Conservation (phyloP, 208 protist species). For the Wallacemonas sp. region DNA sequence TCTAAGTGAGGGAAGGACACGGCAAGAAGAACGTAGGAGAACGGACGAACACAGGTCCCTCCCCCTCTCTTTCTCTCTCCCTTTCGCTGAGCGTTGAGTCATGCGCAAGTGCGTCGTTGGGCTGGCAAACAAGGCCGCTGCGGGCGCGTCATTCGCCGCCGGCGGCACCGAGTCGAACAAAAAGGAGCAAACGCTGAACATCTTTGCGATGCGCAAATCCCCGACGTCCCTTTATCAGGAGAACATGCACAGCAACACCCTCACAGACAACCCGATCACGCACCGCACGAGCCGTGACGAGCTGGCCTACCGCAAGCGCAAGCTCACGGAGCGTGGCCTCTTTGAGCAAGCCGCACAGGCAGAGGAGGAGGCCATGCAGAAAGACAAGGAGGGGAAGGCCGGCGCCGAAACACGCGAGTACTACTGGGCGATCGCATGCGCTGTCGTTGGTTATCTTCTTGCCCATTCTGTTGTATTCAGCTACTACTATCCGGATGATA, state of each 20-base stretch:
- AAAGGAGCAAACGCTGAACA: slow-evolving; percentile 24
- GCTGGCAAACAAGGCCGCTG: slow-evolving; percentile 1
- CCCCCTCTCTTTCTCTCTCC: neutral
- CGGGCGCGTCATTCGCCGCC: neutral
- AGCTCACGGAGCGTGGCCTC: slow-evolving; percentile 80
- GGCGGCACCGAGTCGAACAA: slow-evolving; percentile 13
- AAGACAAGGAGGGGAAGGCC: slow-evolving; percentile 58
- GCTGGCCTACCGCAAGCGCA: slow-evolving; percentile 78
- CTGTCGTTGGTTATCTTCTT: slow-evolving; percentile 72
- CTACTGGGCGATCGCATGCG: slow-evolving; percentile 75
- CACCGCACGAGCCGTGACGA: slow-evolving; percentile 81
- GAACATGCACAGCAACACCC: slow-evolving; percentile 88
- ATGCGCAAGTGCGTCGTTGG: neutral
- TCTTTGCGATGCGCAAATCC: slow-evolving; percentile 75
- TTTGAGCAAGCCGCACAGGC: slow-evolving; percentile 72
- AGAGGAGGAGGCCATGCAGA: slow-evolving; percentile 68
- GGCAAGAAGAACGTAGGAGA: too few species aligned
- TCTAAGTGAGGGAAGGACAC: too few species aligned
- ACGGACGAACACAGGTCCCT: too few species aligned
- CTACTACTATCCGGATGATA: slow-evolving; percentile 80
- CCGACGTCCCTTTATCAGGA: slow-evolving; percentile 76
- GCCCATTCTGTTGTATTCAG: slow-evolving; percentile 79
- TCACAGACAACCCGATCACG: slow-evolving; percentile 80
- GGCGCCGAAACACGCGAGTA: slow-evolving; percentile 79
- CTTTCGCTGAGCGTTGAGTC: neutral